Evolutionary conservation across 495 filamentous ascomycete genomes (phyloP).

Genomic region (Cudoniella acicularis): DNA sequence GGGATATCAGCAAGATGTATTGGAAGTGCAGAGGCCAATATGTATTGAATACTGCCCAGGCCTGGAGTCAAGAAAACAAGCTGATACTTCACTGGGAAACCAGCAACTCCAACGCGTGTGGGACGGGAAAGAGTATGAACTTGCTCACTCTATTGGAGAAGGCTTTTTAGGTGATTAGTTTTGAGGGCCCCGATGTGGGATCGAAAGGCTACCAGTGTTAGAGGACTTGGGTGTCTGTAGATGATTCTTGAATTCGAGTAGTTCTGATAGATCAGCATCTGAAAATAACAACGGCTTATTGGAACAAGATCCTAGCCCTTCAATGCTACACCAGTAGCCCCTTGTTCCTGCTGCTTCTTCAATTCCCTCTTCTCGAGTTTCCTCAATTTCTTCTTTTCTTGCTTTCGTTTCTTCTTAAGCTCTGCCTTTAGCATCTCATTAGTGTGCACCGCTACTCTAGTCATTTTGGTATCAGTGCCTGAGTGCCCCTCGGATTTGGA

Average conservation of each 20-base stretch:
- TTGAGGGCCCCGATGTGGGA: neutral
- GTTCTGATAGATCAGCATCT: neutral
- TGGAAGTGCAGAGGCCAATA: slow-evolving; percentile 13
- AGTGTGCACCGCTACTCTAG: neutral
- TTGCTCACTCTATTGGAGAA: neutral
- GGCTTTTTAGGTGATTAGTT: neutral
- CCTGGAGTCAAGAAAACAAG: slow-evolving; percentile 13
- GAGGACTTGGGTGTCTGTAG: neutral
- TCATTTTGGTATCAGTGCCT: neutral
- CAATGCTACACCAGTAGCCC: slow-evolving; percentile 1
- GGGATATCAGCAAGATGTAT: slow-evolving; percentile 12
- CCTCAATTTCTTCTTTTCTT: slow-evolving; percentile 27
- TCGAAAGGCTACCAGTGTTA: neutral
- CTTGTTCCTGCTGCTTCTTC: slow-evolving; percentile 26
- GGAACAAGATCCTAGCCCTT: neutral
- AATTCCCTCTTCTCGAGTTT: slow-evolving; percentile 39
- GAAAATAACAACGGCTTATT: neutral
- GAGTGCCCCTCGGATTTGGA: neutral
- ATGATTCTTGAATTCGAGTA: neutral
- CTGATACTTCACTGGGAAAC: neutral
- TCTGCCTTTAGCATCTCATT: neutral
- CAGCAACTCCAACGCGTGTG: too few species aligned
- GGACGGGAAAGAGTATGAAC: neutral
- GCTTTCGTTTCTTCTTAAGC: slow-evolving; percentile 1
- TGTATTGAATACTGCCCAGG: slow-evolving; percentile 6